These are phyloP conservation scores for Melocanna baccifera DNA, from an alignment of 176 grass and related monocot genomes.

Conservation along the genomic window DNA sequence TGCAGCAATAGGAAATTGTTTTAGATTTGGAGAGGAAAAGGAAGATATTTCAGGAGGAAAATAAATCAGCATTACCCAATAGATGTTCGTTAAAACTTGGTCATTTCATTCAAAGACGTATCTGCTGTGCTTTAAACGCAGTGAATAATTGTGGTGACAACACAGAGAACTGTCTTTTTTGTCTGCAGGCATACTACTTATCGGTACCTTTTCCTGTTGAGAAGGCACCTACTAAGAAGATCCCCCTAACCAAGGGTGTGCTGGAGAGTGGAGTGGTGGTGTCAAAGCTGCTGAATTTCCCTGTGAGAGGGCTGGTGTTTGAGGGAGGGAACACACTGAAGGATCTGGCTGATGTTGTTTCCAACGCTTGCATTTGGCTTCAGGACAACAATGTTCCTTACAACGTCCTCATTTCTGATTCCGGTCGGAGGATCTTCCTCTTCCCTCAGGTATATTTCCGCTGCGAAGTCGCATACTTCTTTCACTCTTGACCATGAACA, in stretches of 20 bases:
- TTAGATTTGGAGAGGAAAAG: not conserved
- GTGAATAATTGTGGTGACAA: not conserved
- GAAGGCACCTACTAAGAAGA: slow-evolving; percentile 57
- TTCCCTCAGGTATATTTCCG: slow-evolving; percentile 60
- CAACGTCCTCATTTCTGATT: slow-evolving; percentile 68
- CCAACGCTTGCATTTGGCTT: slow-evolving; percentile 64
- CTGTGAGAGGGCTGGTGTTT: slow-evolving; percentile 60
- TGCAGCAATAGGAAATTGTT: not conserved
- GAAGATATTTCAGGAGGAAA: not conserved
- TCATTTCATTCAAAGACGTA: not conserved
- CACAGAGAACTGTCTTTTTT: not conserved
- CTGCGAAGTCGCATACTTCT: not conserved
- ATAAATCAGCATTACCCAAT: not conserved
- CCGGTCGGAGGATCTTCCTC: slow-evolving; percentile 53
- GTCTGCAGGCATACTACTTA: slow-evolving; percentile 61
- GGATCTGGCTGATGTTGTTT: slow-evolving; percentile 53
- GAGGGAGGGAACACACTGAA: slow-evolving; percentile 59
- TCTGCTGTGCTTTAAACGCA: not conserved
- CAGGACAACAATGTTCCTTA: slow-evolving; percentile 75
- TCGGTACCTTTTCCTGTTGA: slow-evolving; percentile 61
- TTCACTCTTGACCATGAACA: not conserved
- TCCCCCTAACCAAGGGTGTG: slow-evolving; percentile 36
- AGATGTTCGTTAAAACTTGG: not conserved
- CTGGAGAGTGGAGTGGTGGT: slow-evolving; percentile 46
- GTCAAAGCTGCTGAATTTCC: slow-evolving; percentile 60